Conservation (phyloP, 805 yeast genomes). For the Wickerhamomyces chambardii region DNA sequence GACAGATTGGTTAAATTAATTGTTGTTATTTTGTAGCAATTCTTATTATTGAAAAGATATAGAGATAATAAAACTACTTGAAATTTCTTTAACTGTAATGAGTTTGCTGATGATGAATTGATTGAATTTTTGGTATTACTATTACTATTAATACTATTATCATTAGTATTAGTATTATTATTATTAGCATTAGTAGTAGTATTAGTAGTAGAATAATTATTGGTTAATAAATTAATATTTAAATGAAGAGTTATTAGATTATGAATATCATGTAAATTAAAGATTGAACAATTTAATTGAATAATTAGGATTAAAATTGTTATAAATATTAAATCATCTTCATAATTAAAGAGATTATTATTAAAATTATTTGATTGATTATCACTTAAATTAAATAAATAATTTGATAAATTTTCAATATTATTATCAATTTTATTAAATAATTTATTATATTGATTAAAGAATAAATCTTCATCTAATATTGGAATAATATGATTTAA, state of each 20-base stretch:
- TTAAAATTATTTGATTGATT: too few species aligned
- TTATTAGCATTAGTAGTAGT: conserved; percentile 5
- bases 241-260: conserved; percentile 11
- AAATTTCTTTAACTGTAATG: conserved; percentile 15
- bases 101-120: too few species aligned
- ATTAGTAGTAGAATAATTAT: too few species aligned
- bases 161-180: conserved; percentile 1
- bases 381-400: too few species aligned
- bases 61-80: conserved; percentile 12
- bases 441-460: conserved; percentile 10
- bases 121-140: too few species aligned
- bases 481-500: conserved; percentile 16
- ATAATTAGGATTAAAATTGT: conserved; percentile 34
- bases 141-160: conserved; percentile 1
- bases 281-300: conserved; percentile 18
- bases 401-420: too few species aligned
- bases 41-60: conserved; percentile 17
- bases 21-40: conserved; percentile 15
- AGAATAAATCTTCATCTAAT: conserved; percentile 15
- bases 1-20: conserved; percentile 12
- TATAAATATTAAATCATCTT: conserved; percentile 23
- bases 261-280: conserved; percentile 19
- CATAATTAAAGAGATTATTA: conserved; percentile 15
- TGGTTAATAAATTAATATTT: conserved; percentile 6
- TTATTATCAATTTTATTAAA: conserved; percentile 10